Conservation (phyloP, 768 basidiomycete species). For the Lentinula lateritia region DNA sequence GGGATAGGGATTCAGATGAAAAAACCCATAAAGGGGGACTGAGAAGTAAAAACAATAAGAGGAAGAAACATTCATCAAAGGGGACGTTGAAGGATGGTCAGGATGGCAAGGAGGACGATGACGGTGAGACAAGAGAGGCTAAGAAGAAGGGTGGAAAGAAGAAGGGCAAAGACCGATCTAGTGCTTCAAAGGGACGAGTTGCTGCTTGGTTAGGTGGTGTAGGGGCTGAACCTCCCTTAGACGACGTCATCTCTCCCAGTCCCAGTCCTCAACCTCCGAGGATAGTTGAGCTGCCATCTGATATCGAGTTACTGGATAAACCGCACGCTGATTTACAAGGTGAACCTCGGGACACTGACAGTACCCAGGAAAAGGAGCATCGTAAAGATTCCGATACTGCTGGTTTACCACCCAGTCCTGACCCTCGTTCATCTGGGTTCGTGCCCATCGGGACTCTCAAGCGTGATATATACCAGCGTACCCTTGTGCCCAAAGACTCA, state of each 20-base stretch:
- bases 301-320: neutral
- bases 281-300: constrained; percentile 1
- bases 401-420: constrained; percentile 39
- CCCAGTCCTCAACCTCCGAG: neutral
- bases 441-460: constrained; percentile 57
- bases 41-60: neutral
- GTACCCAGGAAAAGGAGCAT: constrained; percentile 10
- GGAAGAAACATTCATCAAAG: constrained; percentile 19
- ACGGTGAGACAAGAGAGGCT: constrained; percentile 10
- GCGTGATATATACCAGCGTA: constrained; percentile 28
- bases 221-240: constrained; percentile 51
- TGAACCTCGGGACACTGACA: constrained; percentile 4
- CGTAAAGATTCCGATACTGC: constrained; percentile 10
- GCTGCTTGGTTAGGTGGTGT: constrained; percentile 73
- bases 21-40: constrained; percentile 15
- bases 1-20: constrained; percentile 33
- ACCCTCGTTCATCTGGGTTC: constrained; percentile 76
- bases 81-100: constrained; percentile 10
- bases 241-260: constrained; percentile 35
- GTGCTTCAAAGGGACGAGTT: constrained; percentile 62
- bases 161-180: constrained; percentile 18
- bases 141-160: constrained; percentile 20
- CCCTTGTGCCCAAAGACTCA: constrained; percentile 17
- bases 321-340: neutral
- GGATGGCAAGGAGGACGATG: constrained; percentile 15